These are phyloP conservation scores for Apocynum venetum DNA, from an alignment of 257 asterid genomes.

Conservation along the genomic window DNA sequence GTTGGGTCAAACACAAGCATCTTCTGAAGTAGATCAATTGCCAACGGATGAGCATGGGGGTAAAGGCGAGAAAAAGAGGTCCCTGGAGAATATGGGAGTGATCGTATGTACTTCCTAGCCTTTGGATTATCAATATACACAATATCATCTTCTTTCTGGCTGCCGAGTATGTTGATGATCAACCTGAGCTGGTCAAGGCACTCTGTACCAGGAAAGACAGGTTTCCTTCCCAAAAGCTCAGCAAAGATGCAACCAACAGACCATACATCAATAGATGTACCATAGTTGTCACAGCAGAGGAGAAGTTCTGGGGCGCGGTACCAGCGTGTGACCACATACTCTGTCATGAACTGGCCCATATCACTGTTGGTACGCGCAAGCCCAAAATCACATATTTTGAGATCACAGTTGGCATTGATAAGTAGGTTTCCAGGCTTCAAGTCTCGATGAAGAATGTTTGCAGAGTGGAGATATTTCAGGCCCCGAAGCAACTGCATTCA, in stretches of 20 bases:
- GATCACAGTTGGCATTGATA: conserved; percentile 28
- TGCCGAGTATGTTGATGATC: conserved; percentile 28
- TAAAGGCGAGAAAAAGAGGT: conserved; percentile 22
- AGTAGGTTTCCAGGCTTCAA: conserved; percentile 29
- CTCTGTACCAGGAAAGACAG: conserved; percentile 25
- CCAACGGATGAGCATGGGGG: conserved; percentile 23
- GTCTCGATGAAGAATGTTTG: conserved; percentile 26
- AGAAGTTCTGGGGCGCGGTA: conserved; percentile 29
- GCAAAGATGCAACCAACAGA: conserved; percentile 30
- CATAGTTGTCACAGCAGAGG: conserved; percentile 27
- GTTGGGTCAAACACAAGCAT: conserved; percentile 31
- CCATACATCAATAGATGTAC: conserved; percentile 29
- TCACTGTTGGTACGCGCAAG: conserved; percentile 28
- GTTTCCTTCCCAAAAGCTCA: conserved; percentile 29
- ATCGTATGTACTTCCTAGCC: conserved; percentile 24
- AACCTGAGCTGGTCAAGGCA: conserved; percentile 29
- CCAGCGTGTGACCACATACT: conserved; percentile 30
- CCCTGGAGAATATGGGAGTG: conserved; percentile 26
- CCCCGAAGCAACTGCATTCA: conserved; percentile 26
- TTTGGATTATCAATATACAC: conserved; percentile 26
- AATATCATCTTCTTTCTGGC: conserved; percentile 23
- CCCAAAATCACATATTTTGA: conserved; percentile 27
- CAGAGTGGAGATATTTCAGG: conserved; percentile 27
- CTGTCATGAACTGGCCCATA: conserved; percentile 31
- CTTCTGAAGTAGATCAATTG: conserved; percentile 27